phyloP scores from a whole-genome alignment of 1,284 basidiomycete genomes.

The Tranzscheliella williamsii region DNA sequence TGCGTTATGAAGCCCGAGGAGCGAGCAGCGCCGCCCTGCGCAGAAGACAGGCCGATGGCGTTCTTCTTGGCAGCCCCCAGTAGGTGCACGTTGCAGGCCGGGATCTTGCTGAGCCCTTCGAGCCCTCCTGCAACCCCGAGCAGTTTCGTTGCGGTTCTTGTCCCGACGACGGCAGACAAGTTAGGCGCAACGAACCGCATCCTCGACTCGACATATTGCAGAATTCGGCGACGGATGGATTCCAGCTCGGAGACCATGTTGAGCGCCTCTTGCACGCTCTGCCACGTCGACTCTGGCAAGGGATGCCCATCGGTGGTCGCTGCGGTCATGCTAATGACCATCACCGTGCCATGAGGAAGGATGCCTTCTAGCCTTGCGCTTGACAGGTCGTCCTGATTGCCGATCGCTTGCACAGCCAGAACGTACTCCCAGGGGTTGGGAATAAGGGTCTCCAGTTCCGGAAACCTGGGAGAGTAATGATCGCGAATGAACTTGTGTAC shows the following conservation, averaged over 20 bases:
- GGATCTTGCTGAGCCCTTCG: slow-evolving; percentile 87
- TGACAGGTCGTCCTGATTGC: slow-evolving; percentile 75
- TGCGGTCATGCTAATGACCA: slow-evolving; percentile 94
- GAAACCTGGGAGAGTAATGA: slow-evolving; percentile 93
- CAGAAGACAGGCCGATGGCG: slow-evolving; percentile 78
- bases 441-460: slow-evolving; percentile 93
- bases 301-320: slow-evolving; percentile 77
- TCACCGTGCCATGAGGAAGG: slow-evolving; percentile 86
- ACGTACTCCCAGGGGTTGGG: slow-evolving; percentile 90
- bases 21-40: slow-evolving; percentile 66
- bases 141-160: slow-evolving; percentile 94
- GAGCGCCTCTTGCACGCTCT: slow-evolving; percentile 79
- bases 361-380: slow-evolving; percentile 79
- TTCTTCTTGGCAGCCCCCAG: slow-evolving; percentile 91
- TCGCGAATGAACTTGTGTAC: slow-evolving; percentile 99
- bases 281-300: slow-evolving; percentile 75
- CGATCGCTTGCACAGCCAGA: slow-evolving; percentile 82
- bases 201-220: slow-evolving; percentile 97
- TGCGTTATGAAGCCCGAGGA: slow-evolving; percentile 97
- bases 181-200: slow-evolving; percentile 98
- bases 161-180: slow-evolving; percentile 95
- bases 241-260: slow-evolving; percentile 85
- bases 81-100: slow-evolving; percentile 90
- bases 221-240: slow-evolving; percentile 83
- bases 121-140: slow-evolving; percentile 96